Percentiles rank a stretch among this genome's conserved stretches.
Conservation (phyloP, 2,329 filamentous ascomycete genomes). For the Periglandula ipomoeae region DNA sequence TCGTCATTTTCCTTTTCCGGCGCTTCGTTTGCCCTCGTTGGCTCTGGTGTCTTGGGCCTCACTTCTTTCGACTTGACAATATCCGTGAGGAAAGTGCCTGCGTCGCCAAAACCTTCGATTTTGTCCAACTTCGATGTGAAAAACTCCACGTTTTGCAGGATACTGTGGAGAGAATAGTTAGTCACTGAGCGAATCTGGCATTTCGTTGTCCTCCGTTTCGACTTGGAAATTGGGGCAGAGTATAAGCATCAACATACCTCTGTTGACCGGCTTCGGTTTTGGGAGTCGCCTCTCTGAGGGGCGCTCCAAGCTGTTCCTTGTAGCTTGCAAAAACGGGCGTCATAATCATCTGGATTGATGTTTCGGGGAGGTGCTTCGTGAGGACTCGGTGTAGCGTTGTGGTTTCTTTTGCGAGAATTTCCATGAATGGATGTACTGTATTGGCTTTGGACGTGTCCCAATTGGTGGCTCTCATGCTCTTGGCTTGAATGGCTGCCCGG, state of each 20-base stretch:
- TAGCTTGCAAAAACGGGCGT: constrained; percentile 74
- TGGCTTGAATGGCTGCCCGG: constrained; percentile 64
- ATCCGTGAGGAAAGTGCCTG: constrained; percentile 59
- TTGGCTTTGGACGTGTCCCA: constrained; percentile 51
- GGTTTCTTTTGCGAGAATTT: constrained; percentile 79
- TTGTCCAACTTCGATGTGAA: constrained; percentile 64
- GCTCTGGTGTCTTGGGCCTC: constrained; percentile 13
- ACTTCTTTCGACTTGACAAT: constrained; percentile 53
- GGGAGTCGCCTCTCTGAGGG: constrained; percentile 56
- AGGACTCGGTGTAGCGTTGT: constrained; percentile 75
- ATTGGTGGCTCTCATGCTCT: constrained; percentile 62
- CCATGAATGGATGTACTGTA: constrained; percentile 64
- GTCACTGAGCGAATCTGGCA: neutral
- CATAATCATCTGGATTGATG: constrained; percentile 76
- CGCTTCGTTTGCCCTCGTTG: constrained; percentile 9
- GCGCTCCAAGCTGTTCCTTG: constrained; percentile 65
- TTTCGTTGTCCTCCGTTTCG: too few species aligned
- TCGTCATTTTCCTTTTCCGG: constrained; percentile 9
- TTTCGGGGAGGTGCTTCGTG: constrained; percentile 70
- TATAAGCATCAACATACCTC: constrained; percentile 44
- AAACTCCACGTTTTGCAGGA: constrained; percentile 67
- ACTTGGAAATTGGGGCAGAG: neutral
- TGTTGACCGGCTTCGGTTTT: constrained; percentile 59
- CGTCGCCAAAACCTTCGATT: constrained; percentile 68
- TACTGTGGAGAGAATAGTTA: constrained; percentile 35